phyloP scores from a whole-genome alignment of 2,329 filamentous ascomycete species.

The Myriosclerotinia curreyana region DNA sequence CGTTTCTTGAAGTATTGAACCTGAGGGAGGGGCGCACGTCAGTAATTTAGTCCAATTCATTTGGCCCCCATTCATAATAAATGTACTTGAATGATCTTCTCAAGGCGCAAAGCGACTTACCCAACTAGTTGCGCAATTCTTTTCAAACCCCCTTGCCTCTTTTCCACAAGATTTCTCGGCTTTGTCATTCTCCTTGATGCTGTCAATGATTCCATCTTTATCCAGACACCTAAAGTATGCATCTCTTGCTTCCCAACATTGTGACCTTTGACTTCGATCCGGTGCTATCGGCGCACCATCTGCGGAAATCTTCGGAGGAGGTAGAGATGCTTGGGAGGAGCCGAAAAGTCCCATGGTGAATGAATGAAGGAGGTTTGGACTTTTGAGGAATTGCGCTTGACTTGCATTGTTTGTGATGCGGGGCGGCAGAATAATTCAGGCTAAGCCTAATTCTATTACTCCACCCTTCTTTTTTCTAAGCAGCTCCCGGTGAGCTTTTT shows the following conservation, averaged over 20 bases:
- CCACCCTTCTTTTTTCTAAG: not conserved
- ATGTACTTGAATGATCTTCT: not conserved
- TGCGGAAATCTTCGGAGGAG: slow-evolving; percentile 47
- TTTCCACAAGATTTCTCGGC: slow-evolving; percentile 56
- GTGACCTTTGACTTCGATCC: slow-evolving; percentile 72
- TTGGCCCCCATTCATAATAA: not conserved
- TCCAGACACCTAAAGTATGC: slow-evolving; percentile 86
- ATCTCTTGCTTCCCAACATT: slow-evolving; percentile 90
- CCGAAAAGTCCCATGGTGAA: slow-evolving; percentile 51
- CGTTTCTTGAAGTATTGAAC: slow-evolving; percentile 98
- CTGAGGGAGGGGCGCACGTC: slow-evolving; percentile 46
- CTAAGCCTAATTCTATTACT: slow-evolving; percentile 1
- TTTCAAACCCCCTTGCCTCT: slow-evolving; percentile 68
- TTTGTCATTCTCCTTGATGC: slow-evolving; percentile 55
- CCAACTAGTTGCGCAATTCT: slow-evolving; percentile 86
- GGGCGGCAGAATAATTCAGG: slow-evolving; percentile 14
- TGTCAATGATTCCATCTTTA: slow-evolving; percentile 75
- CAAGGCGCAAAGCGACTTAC: slow-evolving; percentile 50
- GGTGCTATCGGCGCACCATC: slow-evolving; percentile 72
- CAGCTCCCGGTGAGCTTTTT: slow-evolving; percentile 8
- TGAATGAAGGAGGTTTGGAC: not conserved
- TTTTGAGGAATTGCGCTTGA: not conserved
- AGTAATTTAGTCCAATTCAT: slow-evolving; percentile 2
- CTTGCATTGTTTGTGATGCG: not conserved
- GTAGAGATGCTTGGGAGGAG: slow-evolving; percentile 35